Evolutionary conservation across 306 rosid genomes (phyloP).

Genomic region (Pyrus betulifolia): DNA sequence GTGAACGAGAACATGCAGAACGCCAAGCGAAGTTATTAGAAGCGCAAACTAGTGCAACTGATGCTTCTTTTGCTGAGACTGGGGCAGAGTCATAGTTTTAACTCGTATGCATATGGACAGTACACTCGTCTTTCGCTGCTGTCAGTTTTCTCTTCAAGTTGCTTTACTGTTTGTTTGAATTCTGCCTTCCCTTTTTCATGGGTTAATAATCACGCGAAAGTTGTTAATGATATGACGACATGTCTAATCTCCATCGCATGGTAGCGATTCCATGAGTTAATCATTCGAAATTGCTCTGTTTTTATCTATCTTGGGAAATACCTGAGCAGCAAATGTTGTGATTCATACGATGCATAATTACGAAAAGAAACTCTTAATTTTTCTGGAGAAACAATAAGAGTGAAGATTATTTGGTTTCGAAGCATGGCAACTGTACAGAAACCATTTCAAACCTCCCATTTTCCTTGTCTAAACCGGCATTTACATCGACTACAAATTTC

Average conservation of each 20-base stretch:
- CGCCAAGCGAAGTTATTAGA: conserved; percentile 75
- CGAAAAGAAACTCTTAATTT: not conserved
- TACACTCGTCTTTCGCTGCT: not conserved
- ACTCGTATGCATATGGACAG: not conserved
- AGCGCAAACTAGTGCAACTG: conserved; percentile 45
- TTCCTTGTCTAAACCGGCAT: conserved; percentile 37
- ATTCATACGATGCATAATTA: not conserved
- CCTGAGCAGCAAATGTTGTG: not conserved
- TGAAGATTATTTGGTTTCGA: conserved; percentile 17
- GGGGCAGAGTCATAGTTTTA: conserved; percentile 32
- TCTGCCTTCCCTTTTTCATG: not conserved
- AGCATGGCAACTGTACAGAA: conserved; percentile 53
- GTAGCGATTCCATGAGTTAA: not conserved
- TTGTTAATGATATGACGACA: not conserved
- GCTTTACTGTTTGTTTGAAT: not conserved
- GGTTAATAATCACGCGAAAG: not conserved
- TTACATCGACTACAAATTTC: conserved; percentile 49
- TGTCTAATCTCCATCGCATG: not conserved
- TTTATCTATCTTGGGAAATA: no score
- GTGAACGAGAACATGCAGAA: conserved; percentile 92
- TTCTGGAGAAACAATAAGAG: not conserved
- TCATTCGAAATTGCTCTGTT: no score
- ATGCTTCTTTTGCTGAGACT: conserved; percentile 25
- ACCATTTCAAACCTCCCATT: conserved; percentile 73
- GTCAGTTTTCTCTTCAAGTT: not conserved